Evolutionary conservation across 768 basidiomycete genomes (phyloP).

Genomic region (Clitopilus passeckerianus): DNA sequence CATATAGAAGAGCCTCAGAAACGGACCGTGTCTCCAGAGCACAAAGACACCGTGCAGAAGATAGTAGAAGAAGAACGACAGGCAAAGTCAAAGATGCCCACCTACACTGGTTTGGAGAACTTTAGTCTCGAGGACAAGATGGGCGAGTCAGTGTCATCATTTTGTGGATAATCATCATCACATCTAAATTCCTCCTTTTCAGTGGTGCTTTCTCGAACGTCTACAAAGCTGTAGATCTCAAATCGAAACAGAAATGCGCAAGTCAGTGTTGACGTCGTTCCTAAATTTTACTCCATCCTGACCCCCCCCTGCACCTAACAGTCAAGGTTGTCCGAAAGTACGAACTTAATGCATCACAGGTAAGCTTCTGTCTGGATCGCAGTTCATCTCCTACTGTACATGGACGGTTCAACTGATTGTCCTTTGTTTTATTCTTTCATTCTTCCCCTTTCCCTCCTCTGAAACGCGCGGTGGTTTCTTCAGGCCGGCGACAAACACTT

Average conservation of each 20-base stretch:
- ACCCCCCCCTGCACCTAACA: slow-evolving; percentile 20
- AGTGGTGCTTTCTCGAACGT: slow-evolving; percentile 99
- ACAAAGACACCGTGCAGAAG: slow-evolving; percentile 49
- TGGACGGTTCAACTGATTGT: slow-evolving; percentile 9
- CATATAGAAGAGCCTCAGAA: slow-evolving; percentile 27
- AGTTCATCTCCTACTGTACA: not conserved
- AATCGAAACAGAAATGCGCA: slow-evolving; percentile 75
- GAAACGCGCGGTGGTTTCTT: slow-evolving; percentile 23
- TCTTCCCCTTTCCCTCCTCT: slow-evolving; percentile 16
- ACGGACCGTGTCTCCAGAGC: slow-evolving; percentile 16
- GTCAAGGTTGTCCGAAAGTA: slow-evolving; percentile 95
- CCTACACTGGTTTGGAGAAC: slow-evolving; percentile 78
- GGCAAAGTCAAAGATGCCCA: slow-evolving; percentile 75
- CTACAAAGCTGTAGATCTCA: slow-evolving; percentile 82
- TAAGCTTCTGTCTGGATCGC: slow-evolving; percentile 27
- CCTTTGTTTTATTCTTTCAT: slow-evolving; percentile 20
- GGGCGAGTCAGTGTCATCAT: slow-evolving; percentile 73
- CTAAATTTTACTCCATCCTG: slow-evolving; percentile 8
- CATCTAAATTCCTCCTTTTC: slow-evolving; percentile 11
- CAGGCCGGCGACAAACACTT: slow-evolving; percentile 92
- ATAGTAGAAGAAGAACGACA: slow-evolving; percentile 76
- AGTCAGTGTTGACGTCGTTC: slow-evolving; percentile 39
- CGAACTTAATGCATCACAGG: slow-evolving; percentile 88
- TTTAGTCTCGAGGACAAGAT: slow-evolving; percentile 79
- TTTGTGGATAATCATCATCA: slow-evolving; percentile 8